phyloP scores from a whole-genome alignment of 352 stramenopile genomes.

The Globisporangium paroecandrum region DNA sequence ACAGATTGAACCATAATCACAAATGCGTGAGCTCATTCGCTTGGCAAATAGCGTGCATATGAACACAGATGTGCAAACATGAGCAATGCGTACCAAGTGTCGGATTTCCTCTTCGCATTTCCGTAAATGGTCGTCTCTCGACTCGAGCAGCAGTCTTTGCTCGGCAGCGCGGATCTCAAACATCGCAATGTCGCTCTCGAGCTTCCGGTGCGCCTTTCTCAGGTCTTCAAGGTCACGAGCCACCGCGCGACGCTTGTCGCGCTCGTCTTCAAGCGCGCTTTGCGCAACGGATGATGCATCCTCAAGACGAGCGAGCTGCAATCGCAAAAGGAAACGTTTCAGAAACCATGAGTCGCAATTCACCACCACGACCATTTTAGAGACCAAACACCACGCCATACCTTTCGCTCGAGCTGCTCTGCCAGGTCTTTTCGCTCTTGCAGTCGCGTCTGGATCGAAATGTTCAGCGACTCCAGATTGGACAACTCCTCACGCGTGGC shows the following conservation, averaged over 20 bases:
- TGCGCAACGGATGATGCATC: conserved; percentile 41
- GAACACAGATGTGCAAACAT: background rate
- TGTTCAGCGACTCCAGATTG: conserved; percentile 55
- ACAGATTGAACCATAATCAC: background rate
- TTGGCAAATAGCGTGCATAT: background rate
- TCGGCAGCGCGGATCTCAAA: conserved; percentile 61
- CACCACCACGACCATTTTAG: background rate
- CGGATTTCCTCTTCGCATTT: conserved; percentile 71
- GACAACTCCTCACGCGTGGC: conserved; percentile 42
- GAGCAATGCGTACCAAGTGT: conserved; percentile 45
- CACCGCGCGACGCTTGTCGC: conserved; percentile 41
- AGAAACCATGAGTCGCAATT: background rate
- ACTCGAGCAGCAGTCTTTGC: conserved; percentile 47
- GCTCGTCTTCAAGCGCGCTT: conserved; percentile 57
- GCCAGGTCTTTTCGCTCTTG: conserved; percentile 63
- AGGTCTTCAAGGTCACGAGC: conserved; percentile 60
- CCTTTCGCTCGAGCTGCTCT: conserved; percentile 64
- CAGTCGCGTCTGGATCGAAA: conserved; percentile 49
- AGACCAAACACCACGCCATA: conserved; percentile 12
- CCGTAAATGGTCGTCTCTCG: conserved; percentile 57
- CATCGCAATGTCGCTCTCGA: conserved; percentile 65
- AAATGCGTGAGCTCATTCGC: background rate
- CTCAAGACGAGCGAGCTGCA: conserved; percentile 51
- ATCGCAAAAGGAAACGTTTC: background rate
- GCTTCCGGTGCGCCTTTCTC: conserved; percentile 57